Conservation (phyloP, 371 early-diverging fungal species). For the Mucor irregularis region DNA sequence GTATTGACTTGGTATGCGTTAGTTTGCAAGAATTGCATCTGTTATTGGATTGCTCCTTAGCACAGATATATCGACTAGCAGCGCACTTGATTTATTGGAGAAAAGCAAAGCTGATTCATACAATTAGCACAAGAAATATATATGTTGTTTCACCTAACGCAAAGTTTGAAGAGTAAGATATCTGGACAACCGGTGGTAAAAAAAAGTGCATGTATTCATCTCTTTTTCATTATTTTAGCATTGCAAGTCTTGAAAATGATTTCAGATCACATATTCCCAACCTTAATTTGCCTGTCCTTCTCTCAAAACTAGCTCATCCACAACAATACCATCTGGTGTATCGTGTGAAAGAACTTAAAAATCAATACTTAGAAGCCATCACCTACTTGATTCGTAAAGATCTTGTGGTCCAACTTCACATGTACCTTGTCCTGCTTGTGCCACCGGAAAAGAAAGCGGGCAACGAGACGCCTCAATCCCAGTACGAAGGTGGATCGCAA, state of each 20-base stretch:
- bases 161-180: conserved; percentile 61
- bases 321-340: conserved; percentile 68
- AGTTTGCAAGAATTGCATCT: conserved; percentile 80
- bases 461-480: conserved; percentile 13
- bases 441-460: conserved; percentile 32
- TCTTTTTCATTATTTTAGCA: conserved; percentile 22
- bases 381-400: conserved; percentile 79
- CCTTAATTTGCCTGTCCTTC: conserved; percentile 67
- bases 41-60: conserved; percentile 83
- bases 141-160: conserved; percentile 80
- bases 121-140: conserved; percentile 73
- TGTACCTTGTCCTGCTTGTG: conserved; percentile 72
- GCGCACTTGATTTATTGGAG: conserved; percentile 92
- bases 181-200: too few relatives aligned
- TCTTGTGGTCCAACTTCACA: conserved; percentile 80
- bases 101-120: conserved; percentile 86
- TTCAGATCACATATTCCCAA: conserved; percentile 68
- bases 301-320: conserved; percentile 75
- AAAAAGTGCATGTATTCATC: not conserved
- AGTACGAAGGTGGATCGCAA: not conserved
- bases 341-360: conserved; percentile 64
- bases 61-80: conserved; percentile 85
- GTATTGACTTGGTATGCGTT: too few relatives aligned
- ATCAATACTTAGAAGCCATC: conserved; percentile 79
- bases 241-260: conserved; percentile 55